Percentiles rank a stretch among this genome's conserved stretches.
phyloP scores from a whole-genome alignment of 805 yeast genomes.

The Peterozyma xylosa region DNA sequence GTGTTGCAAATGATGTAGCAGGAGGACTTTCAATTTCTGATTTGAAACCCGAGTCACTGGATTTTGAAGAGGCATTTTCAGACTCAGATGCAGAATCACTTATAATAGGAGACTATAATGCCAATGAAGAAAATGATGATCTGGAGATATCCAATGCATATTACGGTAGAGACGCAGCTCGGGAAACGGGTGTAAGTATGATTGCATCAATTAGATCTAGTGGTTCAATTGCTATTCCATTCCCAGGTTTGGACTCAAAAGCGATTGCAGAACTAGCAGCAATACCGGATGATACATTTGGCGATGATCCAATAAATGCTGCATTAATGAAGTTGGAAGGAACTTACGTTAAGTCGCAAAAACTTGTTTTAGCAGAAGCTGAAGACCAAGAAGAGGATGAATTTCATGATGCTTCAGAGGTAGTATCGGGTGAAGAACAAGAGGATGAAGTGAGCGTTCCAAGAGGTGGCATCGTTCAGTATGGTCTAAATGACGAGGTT shows the following conservation, averaged over 20 bases:
- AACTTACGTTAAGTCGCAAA: conserved; percentile 21
- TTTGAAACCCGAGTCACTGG: background rate
- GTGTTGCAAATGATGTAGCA: background rate
- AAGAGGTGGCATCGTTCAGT: conserved; percentile 9
- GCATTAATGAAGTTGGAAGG: conserved; percentile 82
- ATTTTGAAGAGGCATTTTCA: background rate
- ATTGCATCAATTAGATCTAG: conserved; percentile 20
- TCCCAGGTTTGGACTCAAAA: conserved; percentile 42
- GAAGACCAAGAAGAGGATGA: background rate
- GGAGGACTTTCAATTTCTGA: background rate
- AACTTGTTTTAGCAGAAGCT: background rate
- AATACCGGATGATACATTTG: conserved; percentile 71
- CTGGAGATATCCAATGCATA: conserved; percentile 11
- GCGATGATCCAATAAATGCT: conserved; percentile 62
- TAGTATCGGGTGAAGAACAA: background rate
- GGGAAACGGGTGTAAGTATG: conserved; percentile 13
- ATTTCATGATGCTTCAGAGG: background rate
- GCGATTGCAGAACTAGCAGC: conserved; percentile 74
- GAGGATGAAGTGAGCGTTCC: background rate
- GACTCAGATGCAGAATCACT: background rate
- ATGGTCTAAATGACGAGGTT: conserved; percentile 21
- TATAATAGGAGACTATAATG: conserved; percentile 1
- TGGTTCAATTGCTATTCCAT: conserved; percentile 26
- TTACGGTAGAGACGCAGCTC: conserved; percentile 11
- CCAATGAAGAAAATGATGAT: conserved; percentile 2